Evolutionary conservation across 805 yeast genomes (phyloP), one percentile per base, ranked within the genome.

Genomic region (Wickerhamiella sergipiensis): DNA sequence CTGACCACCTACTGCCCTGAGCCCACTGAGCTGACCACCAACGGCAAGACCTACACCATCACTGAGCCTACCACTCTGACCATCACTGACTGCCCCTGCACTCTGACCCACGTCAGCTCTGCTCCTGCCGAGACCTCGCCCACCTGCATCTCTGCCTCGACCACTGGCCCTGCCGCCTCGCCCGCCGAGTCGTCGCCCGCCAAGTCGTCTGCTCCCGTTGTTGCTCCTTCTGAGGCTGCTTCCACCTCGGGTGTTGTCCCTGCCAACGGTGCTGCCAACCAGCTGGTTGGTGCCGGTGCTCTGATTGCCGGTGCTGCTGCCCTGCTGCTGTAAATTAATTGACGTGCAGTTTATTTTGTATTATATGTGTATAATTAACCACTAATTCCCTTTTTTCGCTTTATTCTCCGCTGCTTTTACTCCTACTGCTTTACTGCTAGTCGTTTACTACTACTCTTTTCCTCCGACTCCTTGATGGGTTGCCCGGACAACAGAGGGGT

Each of bases 61-160:
- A 79, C 89, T 56, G 81, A 68, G 62, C 80, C 90, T 57, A 83
- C 90, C 67, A 84, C 94, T 59, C 69, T 85, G 64, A 85, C 92
- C 70, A 76, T 85, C 78, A 84, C 94, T 62, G 81, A 85, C 76
- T 80, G 85, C 70, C 89, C 89, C 65, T 85, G 94, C 75, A 83
- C 90, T 65, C 63, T 79, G 63, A 15, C 46, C 15, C 33, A 21
- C 24, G 19, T 26, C 19, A 23, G 18, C 17, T 43, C 46, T 10
- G 5, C 46, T 12, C 13, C 19, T 12, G 33, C 46, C 17, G 26
- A 17, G n/a, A 17, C 29, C 33, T 22, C 46, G 6, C 10, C 46
- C 15, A 17, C 46, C 46, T 8, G 26, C 22, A 23, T n/a, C 31
- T 24, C 33, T n/a, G 19, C 29, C 19, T 23, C 46, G 18, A 8